Evolutionary conservation across 257 asterid species (phyloP).

Genomic region (Solanum etuberosum): DNA sequence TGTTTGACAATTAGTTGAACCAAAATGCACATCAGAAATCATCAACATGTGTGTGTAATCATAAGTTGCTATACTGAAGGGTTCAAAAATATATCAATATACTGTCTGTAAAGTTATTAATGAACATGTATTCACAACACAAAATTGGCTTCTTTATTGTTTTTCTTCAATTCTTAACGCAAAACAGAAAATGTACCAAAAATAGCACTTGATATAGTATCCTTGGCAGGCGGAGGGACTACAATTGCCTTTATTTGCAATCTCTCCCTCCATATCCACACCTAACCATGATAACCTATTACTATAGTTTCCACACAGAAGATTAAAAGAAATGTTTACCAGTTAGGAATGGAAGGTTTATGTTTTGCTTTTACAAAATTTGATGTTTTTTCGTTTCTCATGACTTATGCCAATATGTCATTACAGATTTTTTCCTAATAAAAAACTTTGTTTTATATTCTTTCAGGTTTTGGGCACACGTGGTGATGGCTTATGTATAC

Average conservation of each 20-base stretch:
- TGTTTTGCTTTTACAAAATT: neutral
- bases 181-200: neutral
- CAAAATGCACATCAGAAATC: neutral
- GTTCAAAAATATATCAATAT: neutral
- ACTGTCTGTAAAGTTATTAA: neutral
- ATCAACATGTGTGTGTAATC: neutral
- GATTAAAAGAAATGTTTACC: neutral
- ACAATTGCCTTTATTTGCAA: neutral
- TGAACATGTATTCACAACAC: neutral
- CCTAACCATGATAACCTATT: neutral
- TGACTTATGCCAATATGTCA: neutral
- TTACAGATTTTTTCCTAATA: neutral
- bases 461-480: constrained; percentile 74
- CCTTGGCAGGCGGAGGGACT: neutral
- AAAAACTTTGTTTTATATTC: neutral
- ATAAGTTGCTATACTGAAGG: neutral
- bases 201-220: neutral
- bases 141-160: neutral
- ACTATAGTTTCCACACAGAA: neutral
- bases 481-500: constrained; percentile 65
- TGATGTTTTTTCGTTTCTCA: neutral
- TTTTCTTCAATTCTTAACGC: neutral
- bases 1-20: neutral
- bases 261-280: neutral
- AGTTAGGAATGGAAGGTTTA: neutral